Evolutionary conservation across 192 early-diverging fungal genomes (phyloP).

Genomic region (Funneliformis mosseae): DNA sequence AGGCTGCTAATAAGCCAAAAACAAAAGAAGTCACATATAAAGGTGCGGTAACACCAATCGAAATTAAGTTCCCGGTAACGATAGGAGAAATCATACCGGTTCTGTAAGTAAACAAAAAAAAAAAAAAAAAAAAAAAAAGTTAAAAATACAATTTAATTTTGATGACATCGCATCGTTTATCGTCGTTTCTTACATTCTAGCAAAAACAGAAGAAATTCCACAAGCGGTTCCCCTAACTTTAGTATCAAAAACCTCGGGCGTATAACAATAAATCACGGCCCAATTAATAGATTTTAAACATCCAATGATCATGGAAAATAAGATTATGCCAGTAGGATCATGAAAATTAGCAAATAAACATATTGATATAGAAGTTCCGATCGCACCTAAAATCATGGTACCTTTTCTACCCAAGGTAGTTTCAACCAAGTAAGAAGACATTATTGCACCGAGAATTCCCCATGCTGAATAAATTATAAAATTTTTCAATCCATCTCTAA

Average conservation of each 20-base stretch:
- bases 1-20: slow-evolving; percentile 58
- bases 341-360: slow-evolving; percentile 68
- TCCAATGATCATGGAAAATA: slow-evolving; percentile 63
- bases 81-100: slow-evolving; percentile 76
- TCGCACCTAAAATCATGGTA: slow-evolving; percentile 77
- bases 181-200: slow-evolving; percentile 55
- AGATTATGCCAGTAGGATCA: slow-evolving; percentile 54
- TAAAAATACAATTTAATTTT: neutral
- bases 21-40: slow-evolving; percentile 66
- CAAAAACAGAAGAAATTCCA: slow-evolving; percentile 75
- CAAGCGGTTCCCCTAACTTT: slow-evolving; percentile 76
- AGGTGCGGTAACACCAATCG: slow-evolving; percentile 58
- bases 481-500: slow-evolving; percentile 68
- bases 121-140: neutral
- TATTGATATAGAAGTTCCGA: slow-evolving; percentile 64
- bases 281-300: slow-evolving; percentile 72
- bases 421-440: slow-evolving; percentile 67
- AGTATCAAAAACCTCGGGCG: slow-evolving; percentile 84
- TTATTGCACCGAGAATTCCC: slow-evolving; percentile 78
- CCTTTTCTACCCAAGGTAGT: slow-evolving; percentile 72
- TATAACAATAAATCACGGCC: slow-evolving; percentile 87
- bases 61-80: slow-evolving; percentile 66
- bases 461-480: slow-evolving; percentile 72
- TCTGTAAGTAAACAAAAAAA: slow-evolving; percentile 26
- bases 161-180: neutral